Evolutionary conservation across 2,329 filamentous ascomycete species (phyloP), one percentile per base, ranked within the genome.

Genomic region (Lecanicillium sp.): DNA sequence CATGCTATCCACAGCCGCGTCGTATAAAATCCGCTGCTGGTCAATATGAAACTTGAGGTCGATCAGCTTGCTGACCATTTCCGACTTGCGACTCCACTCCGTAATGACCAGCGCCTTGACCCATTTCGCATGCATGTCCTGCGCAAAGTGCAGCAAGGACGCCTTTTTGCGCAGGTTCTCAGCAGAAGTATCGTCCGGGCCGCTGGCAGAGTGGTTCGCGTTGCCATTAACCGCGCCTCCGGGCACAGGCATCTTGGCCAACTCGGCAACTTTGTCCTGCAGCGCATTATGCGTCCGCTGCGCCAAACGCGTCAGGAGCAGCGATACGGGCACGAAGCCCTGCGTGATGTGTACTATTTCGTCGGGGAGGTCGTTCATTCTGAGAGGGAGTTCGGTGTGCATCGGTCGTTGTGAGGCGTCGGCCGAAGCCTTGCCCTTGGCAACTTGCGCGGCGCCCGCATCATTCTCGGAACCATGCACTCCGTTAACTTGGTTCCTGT

Each of bases 91-190:
- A 56, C 84, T 86, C 92, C 92, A 98, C 61, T 92, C 84, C 2
- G 84, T 80, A 33, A 98, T 81, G 17, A 98, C 87, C 15, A 96
- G 71, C 7, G 89, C 77, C 64, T 98, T 97, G 58, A 94, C 87
- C 70, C 94, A 97, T 64, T 87, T 87, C 20, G 82, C 79, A 54
- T 95, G 82, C 53, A 84, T 78, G 17, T 79, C 75, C 56, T 90
- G 82, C 8, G 84, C 79, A 63, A 92, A 94, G 31, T 84, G 77
- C 43, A 95, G 62, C 38, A 96, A 60, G 27, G 70, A 63, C 19
- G 77, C 64, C 61, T 95, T 96, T 64, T 94, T 95, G 22, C 73
- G 69, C 11, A 85, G 53, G 53, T 87, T 90, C 44, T 81, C 78
- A 29, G 60, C 56, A 2, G 78, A 81, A 15, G 63, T 68, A 51